Conservation (phyloP, 805 yeast genomes). For the Lipomyces starkeyi region DNA sequence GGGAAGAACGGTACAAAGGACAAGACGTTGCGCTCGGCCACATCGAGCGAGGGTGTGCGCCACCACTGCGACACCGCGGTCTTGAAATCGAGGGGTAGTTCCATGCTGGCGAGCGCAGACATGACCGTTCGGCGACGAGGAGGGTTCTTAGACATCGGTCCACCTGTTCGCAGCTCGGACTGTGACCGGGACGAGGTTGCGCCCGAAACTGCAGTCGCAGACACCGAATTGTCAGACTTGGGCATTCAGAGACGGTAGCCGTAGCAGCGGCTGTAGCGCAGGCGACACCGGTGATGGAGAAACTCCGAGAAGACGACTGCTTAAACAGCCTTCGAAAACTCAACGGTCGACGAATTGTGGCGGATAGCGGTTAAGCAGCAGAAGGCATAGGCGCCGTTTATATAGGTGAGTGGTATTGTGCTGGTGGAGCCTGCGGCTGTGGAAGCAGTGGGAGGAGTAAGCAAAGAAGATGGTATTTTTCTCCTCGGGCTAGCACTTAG, state of each 20-base stretch:
- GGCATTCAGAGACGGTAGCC: background rate
- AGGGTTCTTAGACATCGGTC: background rate
- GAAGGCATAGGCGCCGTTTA: background rate
- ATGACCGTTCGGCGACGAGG: constrained; percentile 27
- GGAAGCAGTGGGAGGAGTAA: background rate
- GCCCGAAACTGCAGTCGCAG: background rate
- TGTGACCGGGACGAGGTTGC: background rate
- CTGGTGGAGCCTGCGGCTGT: background rate
- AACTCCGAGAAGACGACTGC: background rate
- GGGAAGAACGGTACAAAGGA: constrained; percentile 59
- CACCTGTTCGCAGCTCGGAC: background rate
- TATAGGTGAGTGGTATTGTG: background rate
- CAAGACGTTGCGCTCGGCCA: constrained; percentile 58
- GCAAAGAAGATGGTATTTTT: too few species aligned
- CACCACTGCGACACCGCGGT: constrained; percentile 56
- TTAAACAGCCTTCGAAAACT: background rate
- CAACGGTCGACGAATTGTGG: constrained; percentile 7
- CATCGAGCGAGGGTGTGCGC: constrained; percentile 46
- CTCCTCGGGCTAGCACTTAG: background rate
- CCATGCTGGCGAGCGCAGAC: constrained; percentile 21
- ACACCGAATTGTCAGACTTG: background rate
- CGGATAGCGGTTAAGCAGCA: background rate
- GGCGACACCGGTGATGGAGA: constrained; percentile 2
- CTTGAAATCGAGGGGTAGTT: constrained; percentile 47
- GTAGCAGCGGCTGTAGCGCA: background rate